Percentiles rank a stretch among this genome's conserved stretches.
Evolutionary conservation across 2,329 filamentous ascomycete species (phyloP).

Genomic region (Exophiala dermatitidis): DNA sequence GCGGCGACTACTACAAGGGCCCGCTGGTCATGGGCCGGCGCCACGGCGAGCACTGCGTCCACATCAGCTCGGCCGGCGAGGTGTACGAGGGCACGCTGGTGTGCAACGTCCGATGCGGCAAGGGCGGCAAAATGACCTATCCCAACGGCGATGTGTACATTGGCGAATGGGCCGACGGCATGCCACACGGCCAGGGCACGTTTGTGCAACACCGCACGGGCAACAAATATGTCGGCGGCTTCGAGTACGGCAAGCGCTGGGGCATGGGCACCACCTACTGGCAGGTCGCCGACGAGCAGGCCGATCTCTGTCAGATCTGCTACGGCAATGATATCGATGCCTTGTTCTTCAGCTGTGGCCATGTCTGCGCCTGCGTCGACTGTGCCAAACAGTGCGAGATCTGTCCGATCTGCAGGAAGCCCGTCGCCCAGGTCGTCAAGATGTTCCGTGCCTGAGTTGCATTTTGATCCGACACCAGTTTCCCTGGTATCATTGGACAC

Average conservation of each 20-base stretch:
- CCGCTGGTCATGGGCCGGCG: slow-evolving; percentile 43
- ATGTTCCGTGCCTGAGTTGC: slow-evolving; percentile 42
- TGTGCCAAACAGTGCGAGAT: slow-evolving; percentile 53
- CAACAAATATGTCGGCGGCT: slow-evolving; percentile 56
- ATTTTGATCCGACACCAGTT: not conserved
- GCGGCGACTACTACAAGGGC: slow-evolving; percentile 49
- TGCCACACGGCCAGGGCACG: slow-evolving; percentile 50
- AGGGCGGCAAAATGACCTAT: slow-evolving; percentile 50
- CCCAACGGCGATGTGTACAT: slow-evolving; percentile 46
- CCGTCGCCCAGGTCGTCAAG: slow-evolving; percentile 51
- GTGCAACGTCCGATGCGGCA: slow-evolving; percentile 47
- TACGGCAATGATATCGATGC: slow-evolving; percentile 54
- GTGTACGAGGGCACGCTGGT: slow-evolving; percentile 51
- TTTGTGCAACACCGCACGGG: slow-evolving; percentile 51
- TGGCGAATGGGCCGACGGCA: slow-evolving; percentile 41
- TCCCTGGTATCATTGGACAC: not conserved
- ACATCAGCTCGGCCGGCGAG: slow-evolving; percentile 48
- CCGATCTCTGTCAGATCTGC: slow-evolving; percentile 55
- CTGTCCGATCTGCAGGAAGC: slow-evolving; percentile 56
- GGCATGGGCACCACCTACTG: slow-evolving; percentile 57
- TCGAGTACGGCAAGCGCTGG: slow-evolving; percentile 53
- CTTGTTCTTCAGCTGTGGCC: slow-evolving; percentile 57
- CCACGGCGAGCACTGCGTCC: slow-evolving; percentile 48
- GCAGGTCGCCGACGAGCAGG: slow-evolving; percentile 55
- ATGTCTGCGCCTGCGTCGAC: slow-evolving; percentile 54